Base-by-base conservation (phyloP, 2,329 filamentous ascomycete species). In the Xylariaceae sp. region DNA sequence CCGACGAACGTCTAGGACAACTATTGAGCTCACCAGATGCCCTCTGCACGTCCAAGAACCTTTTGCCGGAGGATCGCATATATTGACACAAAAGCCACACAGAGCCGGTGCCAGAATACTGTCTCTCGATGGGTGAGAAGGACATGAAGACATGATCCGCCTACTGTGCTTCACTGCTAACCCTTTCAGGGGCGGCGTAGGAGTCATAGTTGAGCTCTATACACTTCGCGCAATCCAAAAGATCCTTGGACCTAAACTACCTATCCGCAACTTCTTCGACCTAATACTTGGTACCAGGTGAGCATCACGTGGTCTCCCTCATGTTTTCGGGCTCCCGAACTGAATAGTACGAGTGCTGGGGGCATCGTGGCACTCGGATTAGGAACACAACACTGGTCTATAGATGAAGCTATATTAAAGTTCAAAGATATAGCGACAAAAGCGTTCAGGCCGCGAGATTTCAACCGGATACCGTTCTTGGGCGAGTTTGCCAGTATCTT, bases 351-450 rank as follows among this genome's bases (percentile, higher is more conserved):
- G 8, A 29, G 14, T 29, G 8, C 8, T 29, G 25, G 25, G 8
- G 8, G 25, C 8, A 8, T 29, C 25, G 14, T 29, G 8, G 25
- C 25, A 14, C 25, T 29, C 14, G 25, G 14, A 29, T 29, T 29
- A 29, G 25, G 25, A 29, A 29, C 25, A 29, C 25, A 14, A 8
- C 8, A 14, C 14, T 29, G 14, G 25, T 14, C 25, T 29, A 14
- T 8, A 8, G 8, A 29, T 8, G 25, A 29, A 29, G 25, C 14
- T 29, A 55, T 61, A 40, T 52, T 57, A 14, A 62, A 62, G 36
- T 63, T 64, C 47, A 64, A 62, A 37, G 61, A 61, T 22, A 32
- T 63, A 19, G 60, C 55, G 32, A 52, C 39, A 4, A 57, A 63
- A 19, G 61, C 55, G 6, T 64, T 62, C 34, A 45, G 49, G 6